Evolutionary conservation across 441 rosid genomes (phyloP), one percentile per base, ranked within the genome.

Genomic region (Sinapis alba): DNA sequence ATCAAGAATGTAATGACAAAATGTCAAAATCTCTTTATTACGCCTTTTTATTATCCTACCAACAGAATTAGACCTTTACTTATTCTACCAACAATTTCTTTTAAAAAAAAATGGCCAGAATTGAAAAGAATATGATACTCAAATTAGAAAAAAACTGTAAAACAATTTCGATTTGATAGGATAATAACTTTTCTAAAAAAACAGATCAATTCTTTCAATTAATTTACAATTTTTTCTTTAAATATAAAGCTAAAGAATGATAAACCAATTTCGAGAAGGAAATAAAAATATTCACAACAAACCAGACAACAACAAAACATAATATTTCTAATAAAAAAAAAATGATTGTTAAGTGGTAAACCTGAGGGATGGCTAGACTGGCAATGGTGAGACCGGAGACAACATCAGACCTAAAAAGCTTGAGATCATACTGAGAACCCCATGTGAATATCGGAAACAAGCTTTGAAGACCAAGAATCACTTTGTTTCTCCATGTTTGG

Each of bases 351-450:
- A 28, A 28, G 21, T n/a, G n/a, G 58, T 20, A 20, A 23, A 93
- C 99, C 99, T 93, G 98, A 56, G 99, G 99, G 62, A 96, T 96
- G 6, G 99, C 97, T 38, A 96, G 97, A 86, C 97, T 96, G 34
- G 99, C 98, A 86, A 96, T 96, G 93, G 99, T 96, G 81, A 96
- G 89, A 30, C 99, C 99, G 45, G 99, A 89, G 79, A 96, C 78
- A 78, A 90, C 65, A 77, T 96, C 99, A 26, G 99, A 96, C 86
- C 88, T 84, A 64, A 96, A 79, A 38, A 90, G 89, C 62, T 64
- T 72, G 43, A 89, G 86, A 73, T 74, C 75, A 56, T 96, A 96
- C 41, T 87, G 79, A 7, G 97, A 84, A 3, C 73, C 94, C 99
- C 99, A 96, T 7, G 90, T 91, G 61, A 88, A 84, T 7, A 96